phyloP scores from a whole-genome alignment of 2,329 filamentous ascomycete genomes.

The Ophiostoma populinum region DNA sequence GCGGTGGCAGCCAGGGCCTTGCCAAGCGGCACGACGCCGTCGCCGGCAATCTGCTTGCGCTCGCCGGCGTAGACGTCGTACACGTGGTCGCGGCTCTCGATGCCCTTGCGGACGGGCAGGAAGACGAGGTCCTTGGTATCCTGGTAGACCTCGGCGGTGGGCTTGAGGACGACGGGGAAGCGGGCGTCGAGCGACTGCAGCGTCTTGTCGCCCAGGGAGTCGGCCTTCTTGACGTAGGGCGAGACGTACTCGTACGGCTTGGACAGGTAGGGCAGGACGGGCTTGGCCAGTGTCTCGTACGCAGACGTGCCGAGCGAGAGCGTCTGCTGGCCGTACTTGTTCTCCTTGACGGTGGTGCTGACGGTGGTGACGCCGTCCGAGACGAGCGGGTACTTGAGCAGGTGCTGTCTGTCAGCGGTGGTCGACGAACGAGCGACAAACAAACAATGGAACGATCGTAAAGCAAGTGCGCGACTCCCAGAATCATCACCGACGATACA shows the following conservation, averaged over 20 bases:
- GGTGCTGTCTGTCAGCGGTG: constrained; percentile 41
- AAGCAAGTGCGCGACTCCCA: neutral
- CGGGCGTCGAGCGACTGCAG: constrained; percentile 50
- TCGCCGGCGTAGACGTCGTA: constrained; percentile 38
- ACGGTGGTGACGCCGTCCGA: constrained; percentile 61
- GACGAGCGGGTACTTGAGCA: constrained; percentile 70
- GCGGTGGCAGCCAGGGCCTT: constrained; percentile 55
- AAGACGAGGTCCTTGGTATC: constrained; percentile 44
- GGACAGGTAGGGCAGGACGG: constrained; percentile 60
- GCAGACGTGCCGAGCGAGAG: constrained; percentile 57
- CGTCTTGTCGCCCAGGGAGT: constrained; percentile 57
- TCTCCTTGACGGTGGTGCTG: constrained; percentile 47
- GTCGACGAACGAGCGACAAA: too few relatives aligned
- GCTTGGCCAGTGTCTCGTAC: constrained; percentile 61
- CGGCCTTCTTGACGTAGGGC: constrained; percentile 71
- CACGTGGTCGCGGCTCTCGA: constrained; percentile 45
- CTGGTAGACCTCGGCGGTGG: constrained; percentile 50
- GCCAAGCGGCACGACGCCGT: constrained; percentile 46
- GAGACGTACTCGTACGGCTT: constrained; percentile 68
- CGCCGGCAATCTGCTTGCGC: constrained; percentile 44
- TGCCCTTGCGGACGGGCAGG: constrained; percentile 43
- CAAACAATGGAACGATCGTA: neutral
- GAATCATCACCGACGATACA: neutral
- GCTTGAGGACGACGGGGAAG: constrained; percentile 60
- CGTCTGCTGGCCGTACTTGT: constrained; percentile 71